phyloP scores from a whole-genome alignment of 2,329 filamentous ascomycete species.

The Aureobasidium sp. region DNA sequence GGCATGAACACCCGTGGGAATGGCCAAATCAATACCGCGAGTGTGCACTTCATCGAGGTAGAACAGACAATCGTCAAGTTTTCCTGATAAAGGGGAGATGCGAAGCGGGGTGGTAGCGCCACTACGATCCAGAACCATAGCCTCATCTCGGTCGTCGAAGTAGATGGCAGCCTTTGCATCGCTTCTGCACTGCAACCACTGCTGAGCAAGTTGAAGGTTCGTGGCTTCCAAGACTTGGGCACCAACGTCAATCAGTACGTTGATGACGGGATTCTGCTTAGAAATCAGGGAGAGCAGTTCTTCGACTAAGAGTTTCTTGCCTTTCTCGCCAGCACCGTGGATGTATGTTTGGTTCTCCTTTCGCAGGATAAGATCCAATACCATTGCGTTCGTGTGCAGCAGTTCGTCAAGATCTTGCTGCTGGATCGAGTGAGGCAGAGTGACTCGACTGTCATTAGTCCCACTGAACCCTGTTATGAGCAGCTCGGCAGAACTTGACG shows the following conservation, averaged over 20 bases:
- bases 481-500: slow-evolving; percentile 33
- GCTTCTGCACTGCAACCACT: slow-evolving; percentile 39
- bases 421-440: slow-evolving; percentile 53
- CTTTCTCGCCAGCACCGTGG: background rate
- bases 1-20: slow-evolving; percentile 52
- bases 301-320: background rate
- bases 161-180: slow-evolving; percentile 36
- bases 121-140: slow-evolving; percentile 44
- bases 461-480: slow-evolving; percentile 61
- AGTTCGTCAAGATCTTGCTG: slow-evolving; percentile 52
- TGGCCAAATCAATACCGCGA: slow-evolving; percentile 57
- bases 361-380: slow-evolving; percentile 51
- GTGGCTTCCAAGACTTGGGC: slow-evolving; percentile 58
- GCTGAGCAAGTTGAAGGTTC: slow-evolving; percentile 45
- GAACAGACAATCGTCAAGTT: slow-evolving; percentile 52
- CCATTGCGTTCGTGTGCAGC: slow-evolving; percentile 57
- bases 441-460: slow-evolving; percentile 55
- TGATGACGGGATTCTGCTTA: slow-evolving; percentile 30
- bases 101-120: slow-evolving; percentile 43
- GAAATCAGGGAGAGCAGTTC: slow-evolving; percentile 40
- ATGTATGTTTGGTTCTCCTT: slow-evolving; percentile 38
- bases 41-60: slow-evolving; percentile 67
- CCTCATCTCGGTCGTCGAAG: slow-evolving; percentile 47
- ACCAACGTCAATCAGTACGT: slow-evolving; percentile 62
- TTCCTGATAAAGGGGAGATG: slow-evolving; percentile 49